Evolutionary conservation across 148 eudicot species (phyloP), one percentile per base, ranked within the genome.

Genomic region (Nyssa sinensis): DNA sequence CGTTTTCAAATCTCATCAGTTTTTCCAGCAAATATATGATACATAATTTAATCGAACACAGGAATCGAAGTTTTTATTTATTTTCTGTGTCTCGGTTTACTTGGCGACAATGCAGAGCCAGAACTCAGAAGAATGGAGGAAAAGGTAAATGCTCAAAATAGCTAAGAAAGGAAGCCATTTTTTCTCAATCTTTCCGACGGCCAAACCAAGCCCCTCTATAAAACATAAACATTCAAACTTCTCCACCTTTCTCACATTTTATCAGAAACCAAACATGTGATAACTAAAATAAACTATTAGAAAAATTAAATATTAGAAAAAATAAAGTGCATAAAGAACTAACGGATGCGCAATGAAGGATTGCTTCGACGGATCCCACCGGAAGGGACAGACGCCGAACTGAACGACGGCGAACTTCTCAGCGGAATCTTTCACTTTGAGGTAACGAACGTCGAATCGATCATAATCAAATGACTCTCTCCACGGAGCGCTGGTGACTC

Each of bases 341-440:
- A 16, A 93, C 97, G 98, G 98, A 62, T 93, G 89, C 73, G 98
- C 95, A 35, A 94, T 27, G 74, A 92, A 92, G 16, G 89, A 84
- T 16, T 71, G 73, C 27, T 70, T 75, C 8, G 53, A 5, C 17
- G 83, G 35, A 78, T 94, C 97, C 95, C 93, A 94, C 1, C 96
- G 92, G 62, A 94, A 94, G 14, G 98, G 98, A 41, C 97, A 94
- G n/a, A 94, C 96, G 16, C 98, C 98, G 44, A 94, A 89, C 84
- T 94, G 98, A 71, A 94, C 84, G 37, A 92, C 96, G 21, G 96
- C 93, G 62, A 94, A 94, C 72, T 92, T 94, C 78, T 88, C 84
- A 2, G 93, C 98, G 11, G 98, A 92, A 70, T 92, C 96, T 13
- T 87, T 94, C 4, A 90, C 84, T 69, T 94, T 94, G 59, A 94